Evolutionary conservation across 768 basidiomycete genomes (phyloP).

Genomic region (Suillus spraguei): DNA sequence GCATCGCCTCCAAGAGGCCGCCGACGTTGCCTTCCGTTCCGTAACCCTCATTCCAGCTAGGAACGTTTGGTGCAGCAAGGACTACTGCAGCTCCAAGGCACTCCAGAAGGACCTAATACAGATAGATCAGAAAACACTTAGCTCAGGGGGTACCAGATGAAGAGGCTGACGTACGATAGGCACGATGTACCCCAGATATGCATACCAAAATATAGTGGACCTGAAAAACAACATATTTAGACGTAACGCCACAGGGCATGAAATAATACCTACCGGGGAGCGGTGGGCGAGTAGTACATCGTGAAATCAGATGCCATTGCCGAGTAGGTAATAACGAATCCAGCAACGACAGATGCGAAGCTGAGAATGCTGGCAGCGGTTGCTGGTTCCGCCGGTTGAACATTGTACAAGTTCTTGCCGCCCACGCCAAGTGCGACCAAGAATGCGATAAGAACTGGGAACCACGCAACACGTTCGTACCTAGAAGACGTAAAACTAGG

Average conservation of each 20-base stretch:
- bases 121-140: not conserved
- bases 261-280: slow-evolving; percentile 50
- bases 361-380: slow-evolving; percentile 56
- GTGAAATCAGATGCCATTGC: slow-evolving; percentile 74
- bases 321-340: slow-evolving; percentile 69
- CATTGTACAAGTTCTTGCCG: slow-evolving; percentile 63
- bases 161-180: slow-evolving; percentile 55
- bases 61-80: slow-evolving; percentile 54
- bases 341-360: slow-evolving; percentile 72
- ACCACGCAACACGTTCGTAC: slow-evolving; percentile 79
- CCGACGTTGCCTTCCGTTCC: slow-evolving; percentile 57
- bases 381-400: slow-evolving; percentile 50
- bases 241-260: slow-evolving; percentile 9
- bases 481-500: slow-evolving; percentile 27
- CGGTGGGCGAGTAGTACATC: slow-evolving; percentile 62
- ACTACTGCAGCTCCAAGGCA: slow-evolving; percentile 73
- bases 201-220: slow-evolving; percentile 61
- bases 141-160: slow-evolving; percentile 7
- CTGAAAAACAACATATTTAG: slow-evolving; percentile 32
- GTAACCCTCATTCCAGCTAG: slow-evolving; percentile 59
- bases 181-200: slow-evolving; percentile 64
- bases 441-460: slow-evolving; percentile 76
- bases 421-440: slow-evolving; percentile 73
- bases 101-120: slow-evolving; percentile 39
- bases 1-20: slow-evolving; percentile 62